Conservation (phyloP, 768 basidiomycete species). For the Gautieria morchelliformis region DNA sequence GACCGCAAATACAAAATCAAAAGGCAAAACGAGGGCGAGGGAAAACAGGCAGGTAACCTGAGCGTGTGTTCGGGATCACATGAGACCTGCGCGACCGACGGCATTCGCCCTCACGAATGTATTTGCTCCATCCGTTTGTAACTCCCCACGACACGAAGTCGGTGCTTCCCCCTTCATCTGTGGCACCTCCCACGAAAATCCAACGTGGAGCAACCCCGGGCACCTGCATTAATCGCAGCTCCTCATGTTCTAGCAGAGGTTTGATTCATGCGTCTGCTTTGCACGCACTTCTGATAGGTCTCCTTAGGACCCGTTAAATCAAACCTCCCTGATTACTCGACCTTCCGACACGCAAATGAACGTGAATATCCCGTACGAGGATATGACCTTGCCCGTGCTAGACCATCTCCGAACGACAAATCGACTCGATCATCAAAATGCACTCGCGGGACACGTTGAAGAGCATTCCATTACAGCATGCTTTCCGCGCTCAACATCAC, state of each 20-base stretch:
- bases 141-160: too few species aligned
- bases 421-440: conserved; percentile 85
- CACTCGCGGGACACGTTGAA: conserved; percentile 94
- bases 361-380: conserved; percentile 88
- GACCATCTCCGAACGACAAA: conserved; percentile 85
- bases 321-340: conserved; percentile 75
- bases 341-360: conserved; percentile 98
- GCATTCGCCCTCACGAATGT: too few species aligned
- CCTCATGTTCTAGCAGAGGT: conserved; percentile 90
- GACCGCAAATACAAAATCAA: too few species aligned
- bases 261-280: conserved; percentile 16
- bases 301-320: conserved; percentile 66
- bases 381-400: conserved; percentile 78
- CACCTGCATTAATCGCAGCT: conserved; percentile 47
- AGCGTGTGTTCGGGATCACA: too few species aligned
- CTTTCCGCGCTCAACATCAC: conserved; percentile 88
- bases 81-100: too few species aligned
- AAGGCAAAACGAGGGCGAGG: too few species aligned
- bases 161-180: too few species aligned
- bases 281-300: conserved; percentile 10
- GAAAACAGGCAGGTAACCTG: too few species aligned
- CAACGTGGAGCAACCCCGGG: too few species aligned
- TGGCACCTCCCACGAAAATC: too few species aligned
- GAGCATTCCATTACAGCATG: conserved; percentile 90
- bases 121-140: too few species aligned